Evolutionary conservation across 2,329 filamentous ascomycete species (phyloP), one percentile per base, ranked within the genome.

Genomic region (Tolypocladium tropicale): DNA sequence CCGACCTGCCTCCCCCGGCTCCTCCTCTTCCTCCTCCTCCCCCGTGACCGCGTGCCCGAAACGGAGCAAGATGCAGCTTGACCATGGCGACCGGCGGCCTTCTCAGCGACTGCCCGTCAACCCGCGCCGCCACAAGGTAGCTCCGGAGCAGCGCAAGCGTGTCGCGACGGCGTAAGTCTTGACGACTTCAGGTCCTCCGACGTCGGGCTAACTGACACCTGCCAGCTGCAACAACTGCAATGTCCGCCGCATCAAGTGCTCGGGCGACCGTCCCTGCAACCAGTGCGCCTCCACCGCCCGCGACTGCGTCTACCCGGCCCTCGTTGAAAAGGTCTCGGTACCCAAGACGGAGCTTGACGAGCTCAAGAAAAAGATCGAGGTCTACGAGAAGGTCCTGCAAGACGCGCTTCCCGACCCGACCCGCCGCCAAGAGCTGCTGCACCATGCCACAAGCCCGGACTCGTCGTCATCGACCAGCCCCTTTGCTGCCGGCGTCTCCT

Each of bases 141-240:
- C 72, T 28, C 70, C 73, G 4, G 75, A 76, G 51, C 65, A 76
- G 58, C 72, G 77, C 53, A 78, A 78, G 64, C 73, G 77, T 49
- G 77, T 79, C 52, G 70, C 72, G 18, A 77, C 74, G 55, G 77
- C 77, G 77, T 79, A 67, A 55, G 60, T 62, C 36, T n/a, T n/a
- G 23, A 39, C 23, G 28, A n/a, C 28, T n/a, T 10, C n/a, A 41
- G n/a, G 12, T 55, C 28, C 14, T 10, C 7, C 18, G 11, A 21
- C 37, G 37, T 21, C 18, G 18, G 9, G 39, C 21, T 21, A 4
- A 5, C 18, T 49, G 28, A 33, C 46, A 36, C 23, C 18, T 33
- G 41, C 28, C 55, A 79, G 77, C 56, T 80, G 78, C 69, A 80
- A 80, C 62, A 74, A 68, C 63, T 80, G 78, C 68, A 80, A 80